Percentiles rank a stretch among this genome's conserved stretches.
Conservation (phyloP, 1,284 basidiomycete genomes). For the Earliella scabrosa region DNA sequence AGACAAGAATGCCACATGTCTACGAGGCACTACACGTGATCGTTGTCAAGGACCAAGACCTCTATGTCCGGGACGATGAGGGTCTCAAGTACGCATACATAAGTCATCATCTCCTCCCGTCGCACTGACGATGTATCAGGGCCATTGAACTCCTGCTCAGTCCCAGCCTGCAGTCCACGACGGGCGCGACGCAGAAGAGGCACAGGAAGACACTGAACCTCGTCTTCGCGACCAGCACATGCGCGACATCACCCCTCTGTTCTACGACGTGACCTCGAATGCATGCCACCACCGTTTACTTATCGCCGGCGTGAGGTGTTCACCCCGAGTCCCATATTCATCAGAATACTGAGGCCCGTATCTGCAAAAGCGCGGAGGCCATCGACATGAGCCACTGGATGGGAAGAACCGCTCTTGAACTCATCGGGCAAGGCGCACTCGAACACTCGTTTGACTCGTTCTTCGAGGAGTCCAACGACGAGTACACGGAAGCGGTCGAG, state of each 20-base stretch:
- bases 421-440: slow-evolving; percentile 23
- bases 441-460: slow-evolving; percentile 26
- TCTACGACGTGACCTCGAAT: slow-evolving; percentile 16
- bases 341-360: slow-evolving; percentile 9
- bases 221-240: slow-evolving; percentile 19
- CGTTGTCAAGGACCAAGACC: too few species aligned
- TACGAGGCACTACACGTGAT: too few species aligned
- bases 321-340: slow-evolving; percentile 5
- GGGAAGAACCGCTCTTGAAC: slow-evolving; percentile 21
- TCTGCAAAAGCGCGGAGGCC: slow-evolving; percentile 1
- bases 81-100: too few species aligned
- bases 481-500: slow-evolving; percentile 31
- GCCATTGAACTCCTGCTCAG: too few species aligned
- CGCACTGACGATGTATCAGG: too few species aligned
- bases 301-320: not conserved
- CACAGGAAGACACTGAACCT: slow-evolving; percentile 23
- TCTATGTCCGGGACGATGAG: too few species aligned
- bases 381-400: slow-evolving; percentile 24
- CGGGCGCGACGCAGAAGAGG: slow-evolving; percentile 6
- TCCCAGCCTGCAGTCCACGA: too few species aligned
- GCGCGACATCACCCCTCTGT: slow-evolving; percentile 18
- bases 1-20: too few species aligned
- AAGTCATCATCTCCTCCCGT: too few species aligned
- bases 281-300: not conserved
- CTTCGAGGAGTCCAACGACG: slow-evolving; percentile 20